These are phyloP conservation scores for Jamesozyma rosinii DNA, from an alignment of 805 yeast genomes.

Conservation along the genomic window DNA sequence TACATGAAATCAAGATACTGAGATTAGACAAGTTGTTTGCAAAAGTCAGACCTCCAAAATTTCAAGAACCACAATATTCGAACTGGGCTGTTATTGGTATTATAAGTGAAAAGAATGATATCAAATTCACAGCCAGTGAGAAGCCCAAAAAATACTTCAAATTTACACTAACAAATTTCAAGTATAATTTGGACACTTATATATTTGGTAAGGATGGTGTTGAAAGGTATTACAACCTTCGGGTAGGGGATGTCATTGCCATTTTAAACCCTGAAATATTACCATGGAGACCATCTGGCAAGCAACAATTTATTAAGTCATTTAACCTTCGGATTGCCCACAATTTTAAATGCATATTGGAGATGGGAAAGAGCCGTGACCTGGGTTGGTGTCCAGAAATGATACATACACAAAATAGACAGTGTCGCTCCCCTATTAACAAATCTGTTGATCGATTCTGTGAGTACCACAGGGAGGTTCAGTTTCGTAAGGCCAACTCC, in stretches of 20 bases:
- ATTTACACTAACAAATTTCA: slow-evolving; percentile 60
- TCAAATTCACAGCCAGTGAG: slow-evolving; percentile 36
- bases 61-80: slow-evolving; percentile 54
- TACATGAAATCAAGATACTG: slow-evolving; percentile 46
- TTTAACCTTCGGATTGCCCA: slow-evolving; percentile 52
- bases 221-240: slow-evolving; percentile 60
- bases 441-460: slow-evolving; percentile 47
- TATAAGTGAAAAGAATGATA: slow-evolving; percentile 46
- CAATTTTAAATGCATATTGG: slow-evolving; percentile 46
- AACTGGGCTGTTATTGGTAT: slow-evolving; percentile 81
- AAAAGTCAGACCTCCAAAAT: slow-evolving; percentile 60
- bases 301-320: slow-evolving; percentile 23
- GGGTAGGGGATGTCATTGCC: slow-evolving; percentile 65
- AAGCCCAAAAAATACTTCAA: slow-evolving; percentile 48
- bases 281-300: slow-evolving; percentile 27
- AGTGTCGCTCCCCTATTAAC: slow-evolving; percentile 58
- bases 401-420: slow-evolving; percentile 41
- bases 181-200: slow-evolving; percentile 47
- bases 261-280: slow-evolving; percentile 65
- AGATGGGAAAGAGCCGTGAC: slow-evolving; percentile 62
- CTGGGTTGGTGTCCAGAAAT: slow-evolving; percentile 56
- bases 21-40: slow-evolving; percentile 53
- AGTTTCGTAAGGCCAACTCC: slow-evolving; percentile 43
- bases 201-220: slow-evolving; percentile 57
- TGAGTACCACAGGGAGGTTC: slow-evolving; percentile 58